Base-by-base conservation (phyloP, 164 flowering plant species). In the Amborella trichopoda region DNA sequence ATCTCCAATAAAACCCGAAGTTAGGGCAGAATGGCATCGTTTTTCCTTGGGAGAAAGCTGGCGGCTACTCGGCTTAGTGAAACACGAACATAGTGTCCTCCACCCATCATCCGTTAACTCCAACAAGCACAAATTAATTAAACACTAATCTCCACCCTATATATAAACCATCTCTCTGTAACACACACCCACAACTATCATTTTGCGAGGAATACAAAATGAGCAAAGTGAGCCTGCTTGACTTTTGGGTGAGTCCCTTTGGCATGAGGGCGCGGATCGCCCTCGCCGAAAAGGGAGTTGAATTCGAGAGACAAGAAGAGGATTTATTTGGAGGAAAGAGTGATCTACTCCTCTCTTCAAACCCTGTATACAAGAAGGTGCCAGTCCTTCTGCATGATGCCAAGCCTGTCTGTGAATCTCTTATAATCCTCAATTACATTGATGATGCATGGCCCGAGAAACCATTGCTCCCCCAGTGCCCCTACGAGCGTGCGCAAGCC, bases 361-460 rank as follows among this genome's bases (percentile, higher is more conserved):
- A 75, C 53, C 80, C 78, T 3, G 43, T 74, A 20, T 48, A 75
- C 60, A 28, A 52, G 53, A 75, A 72, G 36, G 75, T 70, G 39
- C 84, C 80, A 0, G 80, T 77, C 2, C 23, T 74, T 52, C 14
- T 74, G 2, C 78, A 74, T 44, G 54, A 68, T 10, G 78, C 68
- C 6, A 70, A 72, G 48, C 61, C 73, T 2, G 10, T 78, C 11
- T 46, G 57, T 28, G 80, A 72, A 60, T 74, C 76, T 33, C 24
- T 60, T 14, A 32, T 62, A 41, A 72, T 74, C 12, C 68, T 72
- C 36, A 30, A 38, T 60, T 74, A 72, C 59, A 65, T 77, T 6
- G 78, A 78, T 2, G 78, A 75, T 40, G 42, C 63, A 25, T 78
- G 78, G 78, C 63, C 74, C 40, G 63, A 68, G 1, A 67, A 70